Evolutionary conservation across 345 rosid genomes (phyloP), one percentile per base, ranked within the genome.

Genomic region (Carallia brachiata): DNA sequence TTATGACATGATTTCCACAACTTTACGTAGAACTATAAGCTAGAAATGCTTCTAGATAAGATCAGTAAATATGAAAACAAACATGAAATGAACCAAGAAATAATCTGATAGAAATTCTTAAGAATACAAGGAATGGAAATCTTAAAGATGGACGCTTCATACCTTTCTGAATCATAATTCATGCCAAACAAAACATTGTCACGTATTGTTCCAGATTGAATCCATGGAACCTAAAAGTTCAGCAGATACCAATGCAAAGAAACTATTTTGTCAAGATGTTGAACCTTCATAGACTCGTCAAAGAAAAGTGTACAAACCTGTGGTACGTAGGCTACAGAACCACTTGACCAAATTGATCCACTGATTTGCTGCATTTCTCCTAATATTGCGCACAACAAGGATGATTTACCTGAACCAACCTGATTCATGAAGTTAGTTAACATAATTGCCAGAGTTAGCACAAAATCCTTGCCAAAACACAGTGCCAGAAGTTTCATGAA

Each of bases 351-450:
- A 62, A 89, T 72, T 62, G 87, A 88, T 76, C 98, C 97, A 72
- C 53, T 80, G 66, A 88, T 77, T 57, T 87, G 83, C 72, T 54
- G 73, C 87, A 74, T 88, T 78, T 91, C 98, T 7, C 92, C 90
- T 76, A 93, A 70, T 39, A 93, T 75, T 32, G 89, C 82, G 82
- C 85, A 80, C 74, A 93, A 75, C 81, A 93, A 82, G 65, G 98
- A 91, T 69, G 98, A 91, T 83, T 93, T 91, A 62, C 98, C 98
- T 44, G 96, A 91, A 69, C 98, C 96, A 66, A 93, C 98, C 98
- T 93, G 87, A 73, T 81, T 63, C 36, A 62, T 28, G 52, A 61
- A 65, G 36, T 70, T 65, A 77, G 54, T 60, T 39, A 55, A 70
- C 37, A 67, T 48, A 68, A 56, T 32, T 56, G 40, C 66, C 44